Percentiles rank a stretch among this genome's conserved stretches.
These are phyloP conservation scores for Penicillium hordei DNA, from an alignment of 2,329 filamentous ascomycete genomes.

Conservation along the genomic window DNA sequence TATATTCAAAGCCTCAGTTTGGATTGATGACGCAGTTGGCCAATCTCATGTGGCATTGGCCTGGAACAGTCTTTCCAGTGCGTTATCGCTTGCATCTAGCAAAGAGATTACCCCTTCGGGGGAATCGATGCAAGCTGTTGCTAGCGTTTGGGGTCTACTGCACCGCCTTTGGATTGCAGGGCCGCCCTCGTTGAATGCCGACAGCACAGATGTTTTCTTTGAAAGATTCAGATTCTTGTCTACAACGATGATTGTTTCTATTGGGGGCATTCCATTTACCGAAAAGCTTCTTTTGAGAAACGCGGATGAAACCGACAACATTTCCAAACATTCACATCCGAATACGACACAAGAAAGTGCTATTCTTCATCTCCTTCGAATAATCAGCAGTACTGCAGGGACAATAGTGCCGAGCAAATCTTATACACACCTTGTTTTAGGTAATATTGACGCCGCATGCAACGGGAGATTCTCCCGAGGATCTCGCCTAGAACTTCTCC, in stretches of 20 bases:
- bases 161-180: slow-evolving; percentile 66
- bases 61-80: slow-evolving; percentile 60
- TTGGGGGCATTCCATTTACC: slow-evolving; percentile 53
- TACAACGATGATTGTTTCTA: slow-evolving; percentile 49
- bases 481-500: slow-evolving; percentile 40
- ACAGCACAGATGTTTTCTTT: slow-evolving; percentile 43
- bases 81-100: slow-evolving; percentile 61
- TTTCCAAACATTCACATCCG: slow-evolving; percentile 33
- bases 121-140: slow-evolving; percentile 78
- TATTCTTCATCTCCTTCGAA: slow-evolving; percentile 41
- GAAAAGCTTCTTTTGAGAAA: slow-evolving; percentile 52
- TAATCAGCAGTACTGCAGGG: slow-evolving; percentile 29
- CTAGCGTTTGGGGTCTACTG: slow-evolving; percentile 67
- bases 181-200: slow-evolving; percentile 40
- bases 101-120: slow-evolving; percentile 89
- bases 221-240: slow-evolving; percentile 54
- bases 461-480: slow-evolving; percentile 36
- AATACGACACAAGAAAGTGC: slow-evolving; percentile 37
- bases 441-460: slow-evolving; percentile 36
- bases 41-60: slow-evolving; percentile 56
- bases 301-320: slow-evolving; percentile 53
- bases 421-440: slow-evolving; percentile 32
- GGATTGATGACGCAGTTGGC: slow-evolving; percentile 45
- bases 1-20: slow-evolving; percentile 53
- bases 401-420: slow-evolving; percentile 22